A percentile compares a stretch with the other conserved stretches of the same genome.
Evolutionary conservation across 768 basidiomycete species (phyloP).

Genomic region (Rhodocollybia butyracea): DNA sequence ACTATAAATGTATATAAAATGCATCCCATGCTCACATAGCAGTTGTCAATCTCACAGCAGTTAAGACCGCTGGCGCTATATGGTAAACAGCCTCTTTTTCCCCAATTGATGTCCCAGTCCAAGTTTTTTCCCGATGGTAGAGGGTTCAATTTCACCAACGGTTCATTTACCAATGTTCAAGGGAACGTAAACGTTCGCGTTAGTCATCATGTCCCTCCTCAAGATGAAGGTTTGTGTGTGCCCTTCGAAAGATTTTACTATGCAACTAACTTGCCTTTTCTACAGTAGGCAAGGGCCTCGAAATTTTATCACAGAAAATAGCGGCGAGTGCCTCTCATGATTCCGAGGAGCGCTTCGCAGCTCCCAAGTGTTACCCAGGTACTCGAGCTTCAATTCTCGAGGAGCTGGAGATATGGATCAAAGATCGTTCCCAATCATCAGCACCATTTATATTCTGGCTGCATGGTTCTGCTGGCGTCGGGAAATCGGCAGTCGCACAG

Average conservation of each 20-base stretch:
- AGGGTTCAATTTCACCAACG: neutral
- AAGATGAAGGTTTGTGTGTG: too few species aligned
- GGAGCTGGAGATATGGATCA: neutral
- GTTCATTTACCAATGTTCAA: neutral
- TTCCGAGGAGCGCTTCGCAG: neutral
- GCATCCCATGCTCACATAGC: too few species aligned
- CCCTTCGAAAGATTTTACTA: too few species aligned
- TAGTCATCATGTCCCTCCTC: too few species aligned
- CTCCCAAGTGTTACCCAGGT: conserved; percentile 2
- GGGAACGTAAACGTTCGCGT: too few species aligned
- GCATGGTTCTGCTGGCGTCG: conserved; percentile 29
- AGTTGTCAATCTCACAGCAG: too few species aligned
- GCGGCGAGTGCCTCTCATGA: neutral
- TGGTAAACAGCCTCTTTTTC: too few species aligned
- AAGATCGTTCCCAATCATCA: neutral
- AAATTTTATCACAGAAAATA: neutral
- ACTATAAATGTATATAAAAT: too few species aligned
- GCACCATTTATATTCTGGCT: conserved; percentile 24
- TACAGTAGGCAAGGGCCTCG: neutral
- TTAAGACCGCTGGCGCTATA: too few species aligned
- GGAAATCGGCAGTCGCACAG: conserved; percentile 32
- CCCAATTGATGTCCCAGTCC: too few species aligned
- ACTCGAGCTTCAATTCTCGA: neutral
- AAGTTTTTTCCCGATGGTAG: neutral
- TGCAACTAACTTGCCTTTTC: neutral